Base-by-base conservation (phyloP, 768 basidiomycete species). In the Cystofilobasidium bisporidii region DNA sequence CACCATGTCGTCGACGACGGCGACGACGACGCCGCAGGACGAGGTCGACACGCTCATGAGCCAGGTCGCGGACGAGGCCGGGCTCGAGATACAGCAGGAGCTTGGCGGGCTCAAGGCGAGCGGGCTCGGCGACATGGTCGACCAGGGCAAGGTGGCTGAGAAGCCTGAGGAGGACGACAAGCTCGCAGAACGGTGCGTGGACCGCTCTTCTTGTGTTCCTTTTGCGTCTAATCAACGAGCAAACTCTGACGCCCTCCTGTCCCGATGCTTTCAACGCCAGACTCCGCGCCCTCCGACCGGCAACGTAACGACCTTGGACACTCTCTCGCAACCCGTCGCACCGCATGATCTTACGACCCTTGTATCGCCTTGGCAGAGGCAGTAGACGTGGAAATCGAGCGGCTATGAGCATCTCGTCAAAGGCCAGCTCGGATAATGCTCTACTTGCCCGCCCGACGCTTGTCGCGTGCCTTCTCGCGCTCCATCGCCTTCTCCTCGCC, bases 51-150 rank as follows among this genome's bases (percentile, higher is more conserved):
- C 82, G 33, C 84, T 98, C 28, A 82, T 99, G 81, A 84, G 87
- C 65, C 91, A 93, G 78, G 92, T 90, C 26, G 96, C 96, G 5
- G 96, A 98, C 75, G 94, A 99, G 77, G 91, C 91, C 28, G 88
- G 97, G 71, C 88, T 99, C 68, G 91, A 99, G 76, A 79, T 96
- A 30, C 87, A 91, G 76, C 96, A 98, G 64, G 91, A 92, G 74
- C 81, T 98, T 36, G 76, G 75, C 24, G 78, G 73, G 14, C 77
- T 80, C 53, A 81, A 87, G 0, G 85, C 86, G 66, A 74, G 87
- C 2, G 70, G 75, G 47, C 78, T 80, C 40, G 78, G 81, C 72
- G 84, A 85, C 71, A 80, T 78, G 65, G 73, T 72, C 40, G 67
- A 70, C 47, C 73, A 84, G 60, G 81, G 84, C 26, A 87, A 92